phyloP scores from a whole-genome alignment of 1,284 basidiomycete genomes.

The Phenoliferia sp. region DNA sequence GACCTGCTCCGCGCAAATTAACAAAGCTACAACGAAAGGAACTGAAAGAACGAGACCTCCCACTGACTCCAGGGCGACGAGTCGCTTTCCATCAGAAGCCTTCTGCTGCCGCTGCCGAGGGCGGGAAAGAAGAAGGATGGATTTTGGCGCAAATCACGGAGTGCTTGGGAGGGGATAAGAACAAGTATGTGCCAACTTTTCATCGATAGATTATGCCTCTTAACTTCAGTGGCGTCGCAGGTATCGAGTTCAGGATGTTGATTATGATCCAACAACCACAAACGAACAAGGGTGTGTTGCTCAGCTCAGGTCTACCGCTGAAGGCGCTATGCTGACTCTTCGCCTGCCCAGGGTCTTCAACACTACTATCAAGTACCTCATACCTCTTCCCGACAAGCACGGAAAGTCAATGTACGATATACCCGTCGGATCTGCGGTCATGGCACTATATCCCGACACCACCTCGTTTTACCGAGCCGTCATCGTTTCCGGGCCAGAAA shows the following conservation, averaged over 20 bases:
- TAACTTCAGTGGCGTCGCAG: constrained; percentile 3
- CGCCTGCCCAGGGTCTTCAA: constrained; percentile 41
- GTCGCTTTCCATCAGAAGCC: constrained; percentile 42
- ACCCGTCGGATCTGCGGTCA: constrained; percentile 32
- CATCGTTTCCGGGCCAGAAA: constrained; percentile 36
- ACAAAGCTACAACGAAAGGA: constrained; percentile 25
- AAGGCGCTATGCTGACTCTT: not conserved
- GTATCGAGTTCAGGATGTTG: constrained; percentile 43
- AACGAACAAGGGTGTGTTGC: constrained; percentile 22
- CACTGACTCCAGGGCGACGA: constrained; percentile 43
- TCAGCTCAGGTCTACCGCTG: not conserved
- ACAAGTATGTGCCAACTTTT: constrained; percentile 27
- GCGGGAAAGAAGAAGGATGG: constrained; percentile 40
- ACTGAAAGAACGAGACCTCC: constrained; percentile 42
- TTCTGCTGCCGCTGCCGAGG: constrained; percentile 11
- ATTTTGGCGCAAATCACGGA: constrained; percentile 46
- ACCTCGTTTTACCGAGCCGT: constrained; percentile 49
- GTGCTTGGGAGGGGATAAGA: constrained; percentile 44
- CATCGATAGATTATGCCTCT: not conserved
- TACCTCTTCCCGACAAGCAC: constrained; percentile 45
- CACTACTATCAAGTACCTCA: constrained; percentile 46
- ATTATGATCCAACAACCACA: constrained; percentile 25
- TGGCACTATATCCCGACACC: constrained; percentile 51
- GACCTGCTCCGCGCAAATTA: not conserved
- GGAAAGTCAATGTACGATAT: not conserved